A percentile compares a stretch with the other conserved stretches of the same genome.
phyloP scores from a whole-genome alignment of 164 flowering plant genomes.

The Euptelea pleiosperma region DNA sequence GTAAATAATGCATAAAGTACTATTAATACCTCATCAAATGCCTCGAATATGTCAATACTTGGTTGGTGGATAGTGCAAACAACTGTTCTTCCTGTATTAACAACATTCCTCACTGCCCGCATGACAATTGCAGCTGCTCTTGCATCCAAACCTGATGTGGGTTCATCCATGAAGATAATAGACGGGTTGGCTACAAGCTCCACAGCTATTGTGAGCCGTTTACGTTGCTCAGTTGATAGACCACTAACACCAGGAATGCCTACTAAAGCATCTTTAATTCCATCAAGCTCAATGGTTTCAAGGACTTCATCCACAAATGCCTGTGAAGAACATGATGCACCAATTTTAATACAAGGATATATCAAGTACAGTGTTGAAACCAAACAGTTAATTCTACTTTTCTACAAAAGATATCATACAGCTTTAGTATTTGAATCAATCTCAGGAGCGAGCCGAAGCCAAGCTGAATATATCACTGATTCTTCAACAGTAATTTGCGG shows the following conservation, averaged over 20 bases:
- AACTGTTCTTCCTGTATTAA: constrained; percentile 57
- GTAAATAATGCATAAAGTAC: too few species aligned
- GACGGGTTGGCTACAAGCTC: constrained; percentile 87
- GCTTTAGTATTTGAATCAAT: constrained; percentile 49
- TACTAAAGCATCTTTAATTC: constrained; percentile 56
- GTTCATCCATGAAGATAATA: constrained; percentile 82
- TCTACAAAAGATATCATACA: constrained; percentile 27
- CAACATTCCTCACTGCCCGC: constrained; percentile 73
- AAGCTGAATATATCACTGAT: constrained; percentile 70
- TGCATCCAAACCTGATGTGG: constrained; percentile 84
- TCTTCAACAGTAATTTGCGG: constrained; percentile 76
- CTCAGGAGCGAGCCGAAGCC: constrained; percentile 57
- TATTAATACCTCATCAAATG: constrained; percentile 69
- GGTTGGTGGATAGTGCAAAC: constrained; percentile 76
- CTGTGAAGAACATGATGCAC: constrained; percentile 23
- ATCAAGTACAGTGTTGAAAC: background rate
- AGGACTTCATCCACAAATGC: constrained; percentile 75
- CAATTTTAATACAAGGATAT: background rate
- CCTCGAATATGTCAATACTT: constrained; percentile 72
- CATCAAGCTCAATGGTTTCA: constrained; percentile 72
- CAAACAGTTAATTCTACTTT: background rate
- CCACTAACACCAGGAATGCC: constrained; percentile 73
- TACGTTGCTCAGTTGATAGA: constrained; percentile 78
- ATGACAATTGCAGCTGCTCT: constrained; percentile 84
- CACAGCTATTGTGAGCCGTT: constrained; percentile 78